Conservation (phyloP, 495 filamentous ascomycete species). For the Entonaema liquescens region DNA sequence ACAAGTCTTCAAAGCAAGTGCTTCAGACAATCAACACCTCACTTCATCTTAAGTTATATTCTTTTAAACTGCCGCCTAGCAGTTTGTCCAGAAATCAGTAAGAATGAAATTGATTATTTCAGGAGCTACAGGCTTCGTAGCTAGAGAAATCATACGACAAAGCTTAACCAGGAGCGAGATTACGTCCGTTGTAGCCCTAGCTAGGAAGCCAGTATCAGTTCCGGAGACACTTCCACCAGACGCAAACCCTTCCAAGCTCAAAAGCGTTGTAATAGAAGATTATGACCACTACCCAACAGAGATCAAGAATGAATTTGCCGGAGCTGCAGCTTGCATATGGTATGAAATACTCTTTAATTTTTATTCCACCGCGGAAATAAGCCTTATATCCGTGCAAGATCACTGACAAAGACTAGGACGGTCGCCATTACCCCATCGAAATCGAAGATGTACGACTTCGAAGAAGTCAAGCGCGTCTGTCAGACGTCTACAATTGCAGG, state of each 20-base stretch:
- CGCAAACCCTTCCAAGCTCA: slow-evolving; percentile 50
- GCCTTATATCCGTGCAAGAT: slow-evolving; percentile 8
- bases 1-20: background rate
- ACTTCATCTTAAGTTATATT: background rate
- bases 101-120: slow-evolving; percentile 61
- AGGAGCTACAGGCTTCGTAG: slow-evolving; percentile 60
- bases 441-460: slow-evolving; percentile 46
- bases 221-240: slow-evolving; percentile 31
- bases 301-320: slow-evolving; percentile 52
- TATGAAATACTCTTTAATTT: slow-evolving; percentile 22
- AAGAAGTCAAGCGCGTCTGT: slow-evolving; percentile 55
- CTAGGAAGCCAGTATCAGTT: slow-evolving; percentile 47
- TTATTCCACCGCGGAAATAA: background rate
- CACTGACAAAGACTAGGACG: slow-evolving; percentile 45
- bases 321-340: slow-evolving; percentile 63
- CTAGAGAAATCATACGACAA: slow-evolving; percentile 56
- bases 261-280: slow-evolving; percentile 50
- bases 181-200: slow-evolving; percentile 53
- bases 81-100: background rate
- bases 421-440: slow-evolving; percentile 56
- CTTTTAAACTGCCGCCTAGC: background rate
- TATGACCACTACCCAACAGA: slow-evolving; percentile 54
- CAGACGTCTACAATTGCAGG: slow-evolving; percentile 52
- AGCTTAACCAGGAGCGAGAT: slow-evolving; percentile 50
- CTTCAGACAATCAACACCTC: background rate